These are phyloP conservation scores for Rhodotorula mucilaginosa DNA, from an alignment of 1,284 basidiomycete species.

Conservation along the genomic window DNA sequence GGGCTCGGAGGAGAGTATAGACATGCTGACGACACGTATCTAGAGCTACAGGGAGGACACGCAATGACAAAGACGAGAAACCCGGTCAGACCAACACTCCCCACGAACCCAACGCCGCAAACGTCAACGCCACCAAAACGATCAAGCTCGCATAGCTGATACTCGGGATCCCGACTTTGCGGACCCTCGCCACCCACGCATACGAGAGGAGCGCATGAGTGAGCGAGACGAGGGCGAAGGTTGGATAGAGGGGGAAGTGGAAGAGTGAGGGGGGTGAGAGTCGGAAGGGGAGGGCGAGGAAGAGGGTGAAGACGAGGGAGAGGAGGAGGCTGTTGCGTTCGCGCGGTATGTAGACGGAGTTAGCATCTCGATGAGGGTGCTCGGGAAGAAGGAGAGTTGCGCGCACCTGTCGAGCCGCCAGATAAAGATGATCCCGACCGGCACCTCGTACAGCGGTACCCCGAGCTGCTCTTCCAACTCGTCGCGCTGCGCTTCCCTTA, in stretches of 20 bases:
- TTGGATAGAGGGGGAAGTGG: slow-evolving; percentile 20
- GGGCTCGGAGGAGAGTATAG: too few species aligned
- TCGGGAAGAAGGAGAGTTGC: slow-evolving; percentile 14
- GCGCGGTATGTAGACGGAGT: not conserved
- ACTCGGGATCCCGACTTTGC: slow-evolving; percentile 12
- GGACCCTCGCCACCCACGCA: slow-evolving; percentile 17
- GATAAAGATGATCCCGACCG: slow-evolving; percentile 32
- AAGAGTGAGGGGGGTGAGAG: slow-evolving; percentile 30
- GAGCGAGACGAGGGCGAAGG: slow-evolving; percentile 14
- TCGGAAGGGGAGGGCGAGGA: slow-evolving; percentile 37
- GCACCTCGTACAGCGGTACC: slow-evolving; percentile 37
- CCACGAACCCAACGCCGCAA: slow-evolving; percentile 24
- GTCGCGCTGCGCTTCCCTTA: slow-evolving; percentile 25
- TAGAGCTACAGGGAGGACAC: not conserved
- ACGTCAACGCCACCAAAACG: slow-evolving; percentile 4
- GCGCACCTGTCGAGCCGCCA: slow-evolving; percentile 38
- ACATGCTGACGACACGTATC: not conserved
- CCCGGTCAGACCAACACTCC: slow-evolving; percentile 14
- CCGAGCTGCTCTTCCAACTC: slow-evolving; percentile 38
- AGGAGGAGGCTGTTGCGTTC: slow-evolving; percentile 14
- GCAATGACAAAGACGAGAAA: not conserved
- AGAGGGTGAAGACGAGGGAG: slow-evolving; percentile 31
- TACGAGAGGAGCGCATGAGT: slow-evolving; percentile 20
- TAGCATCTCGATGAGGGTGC: not conserved
- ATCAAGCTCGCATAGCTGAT: slow-evolving; percentile 22